phyloP scores from a whole-genome alignment of 2,329 filamentous ascomycete genomes.

The Ophiostoma novo-ulmi region DNA sequence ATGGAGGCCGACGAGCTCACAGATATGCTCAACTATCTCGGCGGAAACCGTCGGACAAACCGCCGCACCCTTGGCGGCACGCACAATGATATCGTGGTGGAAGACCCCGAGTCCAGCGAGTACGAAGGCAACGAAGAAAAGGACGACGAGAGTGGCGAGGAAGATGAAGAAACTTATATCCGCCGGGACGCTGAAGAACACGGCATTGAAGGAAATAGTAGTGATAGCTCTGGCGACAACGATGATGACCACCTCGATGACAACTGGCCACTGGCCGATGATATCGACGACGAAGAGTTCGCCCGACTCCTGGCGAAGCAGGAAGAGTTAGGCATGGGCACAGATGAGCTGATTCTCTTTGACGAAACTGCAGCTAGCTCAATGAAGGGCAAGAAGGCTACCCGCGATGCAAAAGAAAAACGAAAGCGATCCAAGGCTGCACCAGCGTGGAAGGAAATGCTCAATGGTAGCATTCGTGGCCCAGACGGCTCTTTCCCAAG shows the following conservation, averaged over 20 bases:
- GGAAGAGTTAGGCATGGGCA: constrained; percentile 57
- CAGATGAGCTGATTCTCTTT: constrained; percentile 54
- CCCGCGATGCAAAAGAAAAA: background rate
- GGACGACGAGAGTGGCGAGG: background rate
- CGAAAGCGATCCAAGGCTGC: constrained; percentile 10
- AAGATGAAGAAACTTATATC: constrained; percentile 22
- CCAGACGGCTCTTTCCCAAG: constrained; percentile 36
- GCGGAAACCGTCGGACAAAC: constrained; percentile 36
- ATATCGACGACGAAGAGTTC: constrained; percentile 56
- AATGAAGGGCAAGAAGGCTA: background rate
- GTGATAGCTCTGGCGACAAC: constrained; percentile 23
- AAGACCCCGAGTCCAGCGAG: background rate
- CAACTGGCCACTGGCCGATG: constrained; percentile 43
- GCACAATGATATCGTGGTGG: constrained; percentile 37
- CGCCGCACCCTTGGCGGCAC: constrained; percentile 43
- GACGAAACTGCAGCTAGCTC: constrained; percentile 36
- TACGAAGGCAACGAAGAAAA: constrained; percentile 17
- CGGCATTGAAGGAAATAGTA: constrained; percentile 36
- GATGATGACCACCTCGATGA: background rate
- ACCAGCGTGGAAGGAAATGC: background rate
- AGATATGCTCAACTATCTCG: constrained; percentile 29
- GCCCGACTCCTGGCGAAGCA: constrained; percentile 57
- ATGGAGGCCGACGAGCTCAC: constrained; percentile 45
- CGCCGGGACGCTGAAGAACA: constrained; percentile 33
- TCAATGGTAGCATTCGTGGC: background rate